A percentile compares a stretch with the other conserved stretches of the same genome.
Conservation (phyloP, 2,329 filamentous ascomycete genomes). For the Aspergillus quadricinctus region DNA sequence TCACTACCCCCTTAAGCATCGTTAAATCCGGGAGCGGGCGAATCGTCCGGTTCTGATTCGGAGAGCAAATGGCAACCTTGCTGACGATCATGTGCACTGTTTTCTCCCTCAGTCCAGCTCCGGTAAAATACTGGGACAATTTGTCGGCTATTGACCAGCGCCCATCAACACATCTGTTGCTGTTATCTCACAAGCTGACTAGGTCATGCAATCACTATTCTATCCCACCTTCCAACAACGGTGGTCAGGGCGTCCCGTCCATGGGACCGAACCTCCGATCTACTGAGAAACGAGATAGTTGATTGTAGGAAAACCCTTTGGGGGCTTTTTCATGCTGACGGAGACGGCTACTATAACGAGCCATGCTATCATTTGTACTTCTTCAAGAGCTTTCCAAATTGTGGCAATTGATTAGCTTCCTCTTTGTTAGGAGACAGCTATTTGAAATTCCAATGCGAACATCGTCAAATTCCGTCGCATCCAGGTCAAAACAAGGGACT, state of each 20-base stretch:
- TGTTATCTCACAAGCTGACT: neutral
- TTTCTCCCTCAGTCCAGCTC: neutral
- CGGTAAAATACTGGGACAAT: neutral
- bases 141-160: neutral
- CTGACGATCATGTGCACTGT: neutral
- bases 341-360: neutral
- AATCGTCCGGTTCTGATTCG: neutral
- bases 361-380: constrained; percentile 1
- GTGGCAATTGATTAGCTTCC: constrained; percentile 5
- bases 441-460: neutral
- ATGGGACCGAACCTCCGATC: neutral
- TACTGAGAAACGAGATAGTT: neutral
- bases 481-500: neutral
- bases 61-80: neutral
- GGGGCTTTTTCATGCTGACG: neutral
- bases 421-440: constrained; percentile 4
- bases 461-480: neutral
- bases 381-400: neutral
- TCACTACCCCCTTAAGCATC: neutral
- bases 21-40: neutral
- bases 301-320: neutral
- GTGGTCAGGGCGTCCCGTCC: neutral
- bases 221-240: neutral
- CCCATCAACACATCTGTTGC: neutral
- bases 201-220: neutral